Evolutionary conservation across 202 grass and related monocot genomes (phyloP).

Genomic region (Bolboschoenoplectus hybrid): DNA sequence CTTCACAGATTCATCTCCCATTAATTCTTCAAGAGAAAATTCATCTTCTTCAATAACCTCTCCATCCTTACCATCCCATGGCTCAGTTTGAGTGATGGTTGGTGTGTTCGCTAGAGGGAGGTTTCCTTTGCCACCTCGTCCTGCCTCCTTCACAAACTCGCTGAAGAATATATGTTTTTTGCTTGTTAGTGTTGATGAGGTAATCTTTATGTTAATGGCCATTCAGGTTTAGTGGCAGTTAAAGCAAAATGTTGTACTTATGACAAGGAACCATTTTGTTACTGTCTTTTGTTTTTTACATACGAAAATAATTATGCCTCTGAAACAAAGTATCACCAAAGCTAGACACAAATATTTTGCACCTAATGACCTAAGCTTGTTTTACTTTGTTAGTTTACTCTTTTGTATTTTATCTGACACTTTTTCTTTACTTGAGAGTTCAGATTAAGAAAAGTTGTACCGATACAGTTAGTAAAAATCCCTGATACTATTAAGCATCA

Average conservation of each 20-base stretch:
- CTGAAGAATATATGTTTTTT: conserved; percentile 43
- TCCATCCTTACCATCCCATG: conserved; percentile 96
- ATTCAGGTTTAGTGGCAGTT: conserved; percentile 2
- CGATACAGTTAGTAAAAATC: background rate
- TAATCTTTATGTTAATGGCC: background rate
- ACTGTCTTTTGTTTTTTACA: background rate
- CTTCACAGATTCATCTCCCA: conserved; percentile 53
- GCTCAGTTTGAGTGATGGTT: conserved; percentile 57
- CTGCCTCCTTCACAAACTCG: conserved; percentile 91
- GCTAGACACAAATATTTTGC: background rate
- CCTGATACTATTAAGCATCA: background rate
- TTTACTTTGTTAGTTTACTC: background rate
- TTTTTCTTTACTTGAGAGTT: background rate
- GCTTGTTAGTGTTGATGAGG: background rate
- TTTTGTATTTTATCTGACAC: background rate
- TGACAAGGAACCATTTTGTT: background rate
- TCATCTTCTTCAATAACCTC: conserved; percentile 92
- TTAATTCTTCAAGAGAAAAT: conserved; percentile 93
- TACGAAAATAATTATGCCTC: background rate
- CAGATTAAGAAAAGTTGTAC: background rate
- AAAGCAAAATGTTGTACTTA: background rate
- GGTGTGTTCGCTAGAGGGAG: conserved; percentile 68
- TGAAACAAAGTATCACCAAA: background rate
- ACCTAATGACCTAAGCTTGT: background rate
- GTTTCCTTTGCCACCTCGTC: conserved; percentile 85